Evolutionary conservation across 768 basidiomycete genomes (phyloP).

Genomic region (Serendipita indica): DNA sequence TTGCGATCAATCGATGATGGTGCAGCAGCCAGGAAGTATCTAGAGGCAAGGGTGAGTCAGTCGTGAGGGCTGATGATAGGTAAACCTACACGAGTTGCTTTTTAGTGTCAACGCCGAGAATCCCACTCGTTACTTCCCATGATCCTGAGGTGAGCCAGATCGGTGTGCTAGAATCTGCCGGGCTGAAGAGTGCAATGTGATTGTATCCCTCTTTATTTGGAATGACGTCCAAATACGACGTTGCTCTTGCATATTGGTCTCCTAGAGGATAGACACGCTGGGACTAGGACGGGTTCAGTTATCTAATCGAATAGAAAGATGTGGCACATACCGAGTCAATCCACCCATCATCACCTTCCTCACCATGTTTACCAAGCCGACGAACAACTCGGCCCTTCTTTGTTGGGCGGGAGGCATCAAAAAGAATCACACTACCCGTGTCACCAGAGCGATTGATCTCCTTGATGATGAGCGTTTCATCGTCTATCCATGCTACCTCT

Average conservation of each 20-base stretch:
- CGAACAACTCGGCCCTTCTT: conserved; percentile 39
- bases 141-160: conserved; percentile 72
- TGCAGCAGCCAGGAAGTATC: conserved; percentile 79
- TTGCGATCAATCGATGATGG: conserved; percentile 73
- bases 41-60: conserved; percentile 20
- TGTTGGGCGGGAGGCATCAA: conserved; percentile 33
- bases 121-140: conserved; percentile 77
- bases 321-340: conserved; percentile 56
- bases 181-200: conserved; percentile 84
- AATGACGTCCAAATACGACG: conserved; percentile 82
- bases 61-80: conserved; percentile 1
- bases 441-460: conserved; percentile 78
- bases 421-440: conserved; percentile 64
- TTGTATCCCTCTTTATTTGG: conserved; percentile 71
- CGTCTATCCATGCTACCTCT: conserved; percentile 81
- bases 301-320: background rate
- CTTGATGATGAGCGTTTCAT: conserved; percentile 59
- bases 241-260: conserved; percentile 27
- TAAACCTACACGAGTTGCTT: conserved; percentile 53
- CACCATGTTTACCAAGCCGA: conserved; percentile 65
- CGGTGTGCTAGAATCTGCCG: conserved; percentile 52
- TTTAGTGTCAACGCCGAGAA: conserved; percentile 54
- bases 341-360: conserved; percentile 88
- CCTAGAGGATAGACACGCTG: conserved; percentile 46
- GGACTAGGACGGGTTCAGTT: conserved; percentile 26